Conservation (phyloP, 441 rosid genomes). For the Iberis amara region DNA sequence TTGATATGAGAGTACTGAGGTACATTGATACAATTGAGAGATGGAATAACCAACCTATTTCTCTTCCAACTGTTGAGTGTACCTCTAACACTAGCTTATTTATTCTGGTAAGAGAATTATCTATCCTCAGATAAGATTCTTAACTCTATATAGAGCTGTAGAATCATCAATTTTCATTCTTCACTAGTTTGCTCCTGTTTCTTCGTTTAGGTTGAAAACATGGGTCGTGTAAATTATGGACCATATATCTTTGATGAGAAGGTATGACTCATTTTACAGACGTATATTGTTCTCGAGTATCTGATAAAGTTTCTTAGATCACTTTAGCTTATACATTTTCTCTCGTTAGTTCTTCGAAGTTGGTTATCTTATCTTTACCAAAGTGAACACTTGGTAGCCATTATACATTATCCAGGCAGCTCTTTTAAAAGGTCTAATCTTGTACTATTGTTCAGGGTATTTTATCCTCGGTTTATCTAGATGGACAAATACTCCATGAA, state of each 20-base stretch:
- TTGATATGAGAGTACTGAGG: conserved; percentile 35
- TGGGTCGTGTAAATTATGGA: conserved; percentile 91
- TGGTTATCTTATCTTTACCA: neutral
- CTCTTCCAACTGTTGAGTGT: conserved; percentile 54
- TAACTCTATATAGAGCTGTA: neutral
- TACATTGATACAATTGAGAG: conserved; percentile 62
- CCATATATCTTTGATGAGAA: conserved; percentile 67
- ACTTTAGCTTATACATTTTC: neutral
- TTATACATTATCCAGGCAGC: conserved; percentile 4
- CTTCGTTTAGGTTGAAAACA: conserved; percentile 74
- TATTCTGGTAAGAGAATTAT: conserved; percentile 48
- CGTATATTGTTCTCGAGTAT: neutral
- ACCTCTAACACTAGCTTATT: conserved; percentile 51
- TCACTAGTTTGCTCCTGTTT: neutral
- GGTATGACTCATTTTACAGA: conserved; percentile 37
- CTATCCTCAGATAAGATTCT: neutral
- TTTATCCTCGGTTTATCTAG: conserved; percentile 62
- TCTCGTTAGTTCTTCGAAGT: neutral
- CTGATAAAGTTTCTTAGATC: neutral
- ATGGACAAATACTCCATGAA: conserved; percentile 44
- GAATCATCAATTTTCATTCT: neutral
- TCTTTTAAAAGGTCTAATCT: neutral
- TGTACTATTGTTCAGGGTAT: conserved; percentile 54
- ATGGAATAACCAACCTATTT: conserved; percentile 60
- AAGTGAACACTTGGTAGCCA: neutral